Conservation (phyloP, 495 filamentous ascomycete species). For the Talaromyces trachyspermus region DNA sequence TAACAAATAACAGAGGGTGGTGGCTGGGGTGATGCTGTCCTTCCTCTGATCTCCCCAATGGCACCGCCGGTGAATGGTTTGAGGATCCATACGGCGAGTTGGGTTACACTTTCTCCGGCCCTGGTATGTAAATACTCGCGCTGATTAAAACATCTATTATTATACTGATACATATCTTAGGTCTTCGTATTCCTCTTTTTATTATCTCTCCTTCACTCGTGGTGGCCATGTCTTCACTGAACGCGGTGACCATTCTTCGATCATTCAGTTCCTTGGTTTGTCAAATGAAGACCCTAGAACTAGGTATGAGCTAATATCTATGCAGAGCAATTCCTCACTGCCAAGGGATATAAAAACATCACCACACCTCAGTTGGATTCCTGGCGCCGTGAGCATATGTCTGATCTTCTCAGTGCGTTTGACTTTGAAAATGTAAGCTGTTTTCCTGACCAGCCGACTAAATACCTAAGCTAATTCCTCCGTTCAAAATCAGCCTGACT, state of each 20-base stretch:
- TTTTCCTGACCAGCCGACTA: background rate
- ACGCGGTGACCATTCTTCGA: constrained; percentile 1
- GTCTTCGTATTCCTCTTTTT: constrained; percentile 2
- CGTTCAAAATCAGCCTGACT: background rate
- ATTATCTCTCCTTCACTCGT: constrained; percentile 6
- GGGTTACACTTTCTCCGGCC: constrained; percentile 6
- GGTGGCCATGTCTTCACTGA: constrained; percentile 5
- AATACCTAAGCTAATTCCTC: background rate
- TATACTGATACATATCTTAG: background rate
- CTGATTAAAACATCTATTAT: background rate
- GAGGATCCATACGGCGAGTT: constrained; percentile 4
- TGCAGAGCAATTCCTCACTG: constrained; percentile 1
- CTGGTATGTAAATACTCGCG: background rate
- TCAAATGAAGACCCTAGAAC: background rate
- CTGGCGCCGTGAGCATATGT: constrained; percentile 5
- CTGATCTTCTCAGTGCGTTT: constrained; percentile 1
- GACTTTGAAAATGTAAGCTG: constrained; percentile 1
- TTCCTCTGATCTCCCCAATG: constrained; percentile 3
- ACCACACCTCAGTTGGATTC: background rate
- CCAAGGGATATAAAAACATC: constrained; percentile 4
- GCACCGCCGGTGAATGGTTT: constrained; percentile 6
- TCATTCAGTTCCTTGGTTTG: constrained; percentile 6
- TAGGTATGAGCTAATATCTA: background rate
- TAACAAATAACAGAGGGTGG: constrained; percentile 2
- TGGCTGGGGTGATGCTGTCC: constrained; percentile 5